phyloP scores from a whole-genome alignment of 2,329 filamentous ascomycete species.

The Hymenoscyphus linearis region DNA sequence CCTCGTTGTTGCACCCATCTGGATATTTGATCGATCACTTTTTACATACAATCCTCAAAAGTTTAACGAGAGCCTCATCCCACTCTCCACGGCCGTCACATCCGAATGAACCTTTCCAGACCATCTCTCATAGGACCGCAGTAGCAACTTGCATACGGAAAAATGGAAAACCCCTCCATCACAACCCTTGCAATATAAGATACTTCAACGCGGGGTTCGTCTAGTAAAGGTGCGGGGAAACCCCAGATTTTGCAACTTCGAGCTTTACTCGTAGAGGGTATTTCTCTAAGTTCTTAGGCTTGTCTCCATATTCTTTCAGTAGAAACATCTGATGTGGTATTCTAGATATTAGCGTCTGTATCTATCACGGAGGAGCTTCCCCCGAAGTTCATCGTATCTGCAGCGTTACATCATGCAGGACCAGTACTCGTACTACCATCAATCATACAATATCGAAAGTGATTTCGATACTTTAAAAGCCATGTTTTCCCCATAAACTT shows the following conservation, averaged over 20 bases:
- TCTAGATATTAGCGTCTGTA: slow-evolving; percentile 1
- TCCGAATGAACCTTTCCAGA: neutral
- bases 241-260: neutral
- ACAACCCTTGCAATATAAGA: neutral
- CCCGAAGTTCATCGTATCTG: slow-evolving; percentile 1
- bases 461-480: neutral
- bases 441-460: neutral
- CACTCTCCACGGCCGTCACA: neutral
- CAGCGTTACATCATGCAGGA: slow-evolving; percentile 1
- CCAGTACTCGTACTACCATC: neutral
- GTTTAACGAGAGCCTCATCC: neutral
- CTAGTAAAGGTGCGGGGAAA: neutral
- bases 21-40: too few species aligned
- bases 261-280: neutral
- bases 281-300: neutral
- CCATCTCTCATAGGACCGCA: neutral
- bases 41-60: neutral
- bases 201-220: neutral
- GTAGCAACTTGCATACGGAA: neutral
- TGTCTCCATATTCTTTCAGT: neutral
- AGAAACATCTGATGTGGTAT: too few species aligned
- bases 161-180: neutral
- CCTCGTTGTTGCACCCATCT: too few species aligned
- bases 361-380: slow-evolving; percentile 3
- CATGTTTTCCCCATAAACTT: neutral